Conservation (phyloP, 306 rosid genomes). For the Senna siamea region DNA sequence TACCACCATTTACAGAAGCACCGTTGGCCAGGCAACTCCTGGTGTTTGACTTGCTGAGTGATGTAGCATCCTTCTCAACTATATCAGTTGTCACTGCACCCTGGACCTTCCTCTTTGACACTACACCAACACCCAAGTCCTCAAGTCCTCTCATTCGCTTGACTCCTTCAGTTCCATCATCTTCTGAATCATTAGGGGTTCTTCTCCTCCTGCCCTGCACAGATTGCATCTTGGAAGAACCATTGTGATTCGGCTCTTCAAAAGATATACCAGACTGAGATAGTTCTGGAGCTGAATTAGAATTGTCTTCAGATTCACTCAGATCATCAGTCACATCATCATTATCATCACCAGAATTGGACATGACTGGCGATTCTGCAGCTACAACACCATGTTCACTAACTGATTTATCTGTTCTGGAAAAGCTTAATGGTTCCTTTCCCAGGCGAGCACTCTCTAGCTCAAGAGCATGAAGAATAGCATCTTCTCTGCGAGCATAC, state of each 20-base stretch:
- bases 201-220: conserved; percentile 80
- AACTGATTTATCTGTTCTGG: conserved; percentile 56
- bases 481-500: conserved; percentile 99
- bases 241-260: conserved; percentile 80
- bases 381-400: conserved; percentile 53
- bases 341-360: conserved; percentile 61
- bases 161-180: conserved; percentile 93
- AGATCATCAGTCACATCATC: conserved; percentile 56
- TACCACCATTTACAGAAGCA: conserved; percentile 60
- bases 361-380: conserved; percentile 55
- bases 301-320: conserved; percentile 68
- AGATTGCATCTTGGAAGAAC: conserved; percentile 69
- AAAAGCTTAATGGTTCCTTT: conserved; percentile 54
- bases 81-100: conserved; percentile 55
- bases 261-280: conserved; percentile 91
- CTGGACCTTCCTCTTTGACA: conserved; percentile 62
- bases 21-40: conserved; percentile 62
- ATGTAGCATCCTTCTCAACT: conserved; percentile 66
- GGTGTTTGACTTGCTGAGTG: conserved; percentile 50
- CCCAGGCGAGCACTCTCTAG: conserved; percentile 72
- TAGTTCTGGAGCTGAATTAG: conserved; percentile 81
- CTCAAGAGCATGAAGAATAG: conserved; percentile 97
- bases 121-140: conserved; percentile 77
- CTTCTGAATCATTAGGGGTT: conserved; percentile 97
- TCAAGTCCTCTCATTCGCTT: conserved; percentile 95